Conservation (phyloP, 306 rosid species). For the Ormosia emarginata region DNA sequence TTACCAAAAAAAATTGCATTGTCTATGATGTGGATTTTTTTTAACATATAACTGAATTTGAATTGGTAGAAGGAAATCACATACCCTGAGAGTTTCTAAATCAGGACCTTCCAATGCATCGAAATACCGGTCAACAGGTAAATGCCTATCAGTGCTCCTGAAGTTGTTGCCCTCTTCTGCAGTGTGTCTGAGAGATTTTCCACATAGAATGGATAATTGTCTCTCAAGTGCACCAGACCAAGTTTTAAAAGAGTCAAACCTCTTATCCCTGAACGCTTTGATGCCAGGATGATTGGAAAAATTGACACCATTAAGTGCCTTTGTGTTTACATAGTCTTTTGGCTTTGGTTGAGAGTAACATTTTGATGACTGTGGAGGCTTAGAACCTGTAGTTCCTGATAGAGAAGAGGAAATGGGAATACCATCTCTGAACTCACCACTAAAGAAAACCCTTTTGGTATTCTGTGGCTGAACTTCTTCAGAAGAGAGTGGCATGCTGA, state of each 20-base stretch:
- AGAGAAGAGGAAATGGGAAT: slow-evolving; percentile 1
- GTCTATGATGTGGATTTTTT: background rate
- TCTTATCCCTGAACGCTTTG: slow-evolving; percentile 43
- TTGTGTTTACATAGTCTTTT: slow-evolving; percentile 16
- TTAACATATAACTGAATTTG: background rate
- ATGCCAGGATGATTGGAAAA: slow-evolving; percentile 30
- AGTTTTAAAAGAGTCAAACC: slow-evolving; percentile 81
- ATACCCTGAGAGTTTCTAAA: slow-evolving; percentile 76
- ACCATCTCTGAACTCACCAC: slow-evolving; percentile 36
- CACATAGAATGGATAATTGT: slow-evolving; percentile 61
- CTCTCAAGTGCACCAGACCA: slow-evolving; percentile 75
- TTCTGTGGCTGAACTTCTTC: slow-evolving; percentile 26
- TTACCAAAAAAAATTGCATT: background rate
- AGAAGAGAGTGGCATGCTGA: slow-evolving; percentile 76
- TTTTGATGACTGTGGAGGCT: slow-evolving; percentile 35
- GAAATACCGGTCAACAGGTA: slow-evolving; percentile 66
- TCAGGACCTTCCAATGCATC: slow-evolving; percentile 70
- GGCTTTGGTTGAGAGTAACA: slow-evolving; percentile 76
- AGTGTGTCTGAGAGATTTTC: slow-evolving; percentile 36
- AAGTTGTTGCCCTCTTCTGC: slow-evolving; percentile 18
- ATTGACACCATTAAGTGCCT: background rate
- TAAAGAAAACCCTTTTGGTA: slow-evolving; percentile 33
- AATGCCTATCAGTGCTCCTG: slow-evolving; percentile 27
- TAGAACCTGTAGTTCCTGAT: background rate
- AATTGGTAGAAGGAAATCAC: background rate